Base-by-base conservation (phyloP, 116 monocot species). In the Papilionanthe hybrid region DNA sequence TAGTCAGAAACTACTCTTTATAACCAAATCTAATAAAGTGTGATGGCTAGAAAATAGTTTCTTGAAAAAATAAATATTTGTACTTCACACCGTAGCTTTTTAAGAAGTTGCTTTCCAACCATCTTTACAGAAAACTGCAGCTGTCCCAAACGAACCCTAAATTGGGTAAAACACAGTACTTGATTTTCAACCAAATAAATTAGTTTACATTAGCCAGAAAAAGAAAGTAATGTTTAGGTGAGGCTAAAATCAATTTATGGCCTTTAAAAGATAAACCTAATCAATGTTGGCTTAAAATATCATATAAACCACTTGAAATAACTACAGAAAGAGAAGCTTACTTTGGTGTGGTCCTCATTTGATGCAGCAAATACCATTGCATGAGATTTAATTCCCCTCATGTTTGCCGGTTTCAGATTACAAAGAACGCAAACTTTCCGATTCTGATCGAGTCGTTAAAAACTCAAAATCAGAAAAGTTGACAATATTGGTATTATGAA, bases 331-430 rank as follows among this genome's bases (percentile, higher is more conserved):
- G 13, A 15, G 28, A 49, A 25, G 0, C 90, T 87, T 94, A 98
- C 94, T 78, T 91, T 94, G 42, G 78, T 87, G 76, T 90, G 85
- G 28, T 91, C 91, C 43, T 84, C 88, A 81, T 85, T 93, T 30
- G 88, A 91, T 80, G 98, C 94, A 86, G 91, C 92, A 79, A 98
- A 84, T 42, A 98, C 90, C 98, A 98, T 98, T 7, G 98, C 98
- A 47, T 98, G 91, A 82, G 98, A 98, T 81, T 98, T 98, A 20
- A 98, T 93, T 63, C 94, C 94, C 18, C 98, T 85, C 98, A 98
- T 98, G 67, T 82, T 90, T 25, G 91, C 94, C 75, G 98, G 98
- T 79, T 98, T 98, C 86, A 98, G 82, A 80, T 98, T 98, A 79
- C 98, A 98, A 76, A 98, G 88, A 86, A 98, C 94, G 76, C 92